Base-by-base conservation (phyloP, 768 basidiomycete genomes). In the Dendrothele bispora region DNA sequence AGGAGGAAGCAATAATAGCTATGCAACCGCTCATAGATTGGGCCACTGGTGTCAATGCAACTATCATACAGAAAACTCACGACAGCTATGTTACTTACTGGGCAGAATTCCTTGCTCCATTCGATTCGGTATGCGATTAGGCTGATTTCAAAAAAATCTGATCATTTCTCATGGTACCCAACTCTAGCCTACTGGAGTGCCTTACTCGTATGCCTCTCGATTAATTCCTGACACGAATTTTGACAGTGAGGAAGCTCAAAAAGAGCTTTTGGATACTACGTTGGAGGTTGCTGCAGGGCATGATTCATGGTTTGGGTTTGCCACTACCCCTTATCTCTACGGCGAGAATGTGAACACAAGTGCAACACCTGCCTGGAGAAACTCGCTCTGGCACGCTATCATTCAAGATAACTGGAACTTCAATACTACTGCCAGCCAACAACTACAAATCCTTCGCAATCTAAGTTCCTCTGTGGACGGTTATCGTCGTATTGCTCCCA, bases 271-370 rank as follows among this genome's bases (percentile, higher is more conserved):
- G 10, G 39, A 40, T 3, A 27, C 39, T n/a, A n/a, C 28, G 7
- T 40, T 40, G 39, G 28, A 40, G n/a, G 39, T 27, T 10, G 28
- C 25, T 40, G 39, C 39, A 18, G 28, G 28, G n/a, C 39, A 40
- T 40, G 15, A 24, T 14, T 27, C 28, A 10, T 25, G 25, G 18
- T 40, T 25, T 15, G 39, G 25, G 5, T 40, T 40, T 27, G 39
- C 39, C n/a, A 40, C 39, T 4, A 24, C 39, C 8, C 39, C 39
- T 15, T 40, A 40, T 26, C 25, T 27, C n/a, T 40, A 40, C 18
- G 28, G 28, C 25, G 24, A 24, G 18, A 27, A 40, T 27, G 28
- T 25, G 25, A n/a, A 25, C 4, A 40, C 39, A 5, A 40, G 39
- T 25, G 6, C 28, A 7, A 40, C 39, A 25, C 24, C 39, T 18